These are phyloP conservation scores for Thielaviopsis euricoi DNA, from an alignment of 2,329 filamentous ascomycete genomes.

Conservation along the genomic window DNA sequence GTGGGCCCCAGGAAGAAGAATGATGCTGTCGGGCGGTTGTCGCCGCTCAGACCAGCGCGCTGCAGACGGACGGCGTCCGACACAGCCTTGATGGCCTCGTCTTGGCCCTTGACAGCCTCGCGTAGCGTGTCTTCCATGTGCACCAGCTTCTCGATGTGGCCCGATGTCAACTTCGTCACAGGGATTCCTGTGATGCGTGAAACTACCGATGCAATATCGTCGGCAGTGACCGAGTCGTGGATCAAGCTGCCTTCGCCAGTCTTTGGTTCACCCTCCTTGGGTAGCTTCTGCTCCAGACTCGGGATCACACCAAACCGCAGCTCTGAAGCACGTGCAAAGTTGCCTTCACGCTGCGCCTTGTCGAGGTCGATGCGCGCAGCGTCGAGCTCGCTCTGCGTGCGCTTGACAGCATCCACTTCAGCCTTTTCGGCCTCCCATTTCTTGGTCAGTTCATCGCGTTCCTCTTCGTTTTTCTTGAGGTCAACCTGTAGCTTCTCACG, in stretches of 20 bases:
- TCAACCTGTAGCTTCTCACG: constrained; percentile 70
- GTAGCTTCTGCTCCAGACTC: constrained; percentile 58
- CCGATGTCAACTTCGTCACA: constrained; percentile 77
- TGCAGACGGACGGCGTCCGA: constrained; percentile 89
- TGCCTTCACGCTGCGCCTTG: constrained; percentile 68
- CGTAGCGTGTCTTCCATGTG: constrained; percentile 87
- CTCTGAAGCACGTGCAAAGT: constrained; percentile 83
- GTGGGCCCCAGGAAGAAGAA: constrained; percentile 98
- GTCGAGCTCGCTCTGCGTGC: constrained; percentile 75
- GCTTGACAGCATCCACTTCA: constrained; percentile 77
- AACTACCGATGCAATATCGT: constrained; percentile 87
- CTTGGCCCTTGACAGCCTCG: constrained; percentile 75
- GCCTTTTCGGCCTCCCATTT: constrained; percentile 82
- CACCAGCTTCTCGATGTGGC: constrained; percentile 86
- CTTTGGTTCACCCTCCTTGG: constrained; percentile 46
- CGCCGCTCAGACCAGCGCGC: constrained; percentile 75
- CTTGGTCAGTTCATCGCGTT: constrained; percentile 56
- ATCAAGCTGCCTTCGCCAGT: constrained; percentile 40
- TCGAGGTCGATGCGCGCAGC: constrained; percentile 73
- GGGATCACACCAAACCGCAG: constrained; percentile 81
- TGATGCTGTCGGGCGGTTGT: constrained; percentile 79
- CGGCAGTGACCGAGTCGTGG: constrained; percentile 86
- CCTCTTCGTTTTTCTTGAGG: constrained; percentile 59
- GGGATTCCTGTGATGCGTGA: constrained; percentile 86
- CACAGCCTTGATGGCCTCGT: constrained; percentile 81